Evolutionary conservation across 805 yeast species (phyloP), one percentile per base, ranked within the genome.

Genomic region (Starmerella apicola): DNA sequence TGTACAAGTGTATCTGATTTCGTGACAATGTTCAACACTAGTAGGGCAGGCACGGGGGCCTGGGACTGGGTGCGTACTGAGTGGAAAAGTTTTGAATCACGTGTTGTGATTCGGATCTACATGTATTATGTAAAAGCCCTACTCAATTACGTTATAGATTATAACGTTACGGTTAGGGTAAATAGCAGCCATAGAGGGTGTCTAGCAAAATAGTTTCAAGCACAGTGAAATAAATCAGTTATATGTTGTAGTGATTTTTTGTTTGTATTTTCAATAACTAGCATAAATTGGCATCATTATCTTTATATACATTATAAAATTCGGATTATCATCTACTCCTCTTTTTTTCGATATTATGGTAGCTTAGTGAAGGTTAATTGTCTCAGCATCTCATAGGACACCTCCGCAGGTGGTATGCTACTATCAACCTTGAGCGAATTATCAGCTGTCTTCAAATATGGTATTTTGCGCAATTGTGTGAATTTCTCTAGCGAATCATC

Each of bases 81-180:
- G 42, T 39, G 34, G 44, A 22, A 31, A 18, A 16, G 3, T 36
- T 15, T 15, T 15, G 23, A 23, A 19, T 41, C 44, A 41, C 44
- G 44, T 41, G 44, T n/a, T n/a, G n/a, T n/a, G n/a, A n/a, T n/a
- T n/a, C 21, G 29, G 13, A n/a, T 3, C 16, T 8, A 5, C 10
- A 26, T 8, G 10, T 8, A 8, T 30, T 30, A 30, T 6, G 33
- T 30, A 18, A 30, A 10, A 18, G 33, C 33, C 33, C 33, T 30
- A 18, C 10, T 16, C 13, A n/a, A n/a, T n/a, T n/a, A n/a, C n/a
- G n/a, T n/a, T n/a, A n/a, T n/a, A n/a, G n/a, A n/a, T n/a, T n/a
- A n/a, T n/a, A n/a, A n/a, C n/a, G n/a, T n/a, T n/a, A n/a, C n/a
- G n/a, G n/a, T n/a, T n/a, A n/a, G n/a, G n/a, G n/a, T n/a, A n/a